Conservation (phyloP, 2,329 filamentous ascomycete species). For the Fusarium floridanum region DNA sequence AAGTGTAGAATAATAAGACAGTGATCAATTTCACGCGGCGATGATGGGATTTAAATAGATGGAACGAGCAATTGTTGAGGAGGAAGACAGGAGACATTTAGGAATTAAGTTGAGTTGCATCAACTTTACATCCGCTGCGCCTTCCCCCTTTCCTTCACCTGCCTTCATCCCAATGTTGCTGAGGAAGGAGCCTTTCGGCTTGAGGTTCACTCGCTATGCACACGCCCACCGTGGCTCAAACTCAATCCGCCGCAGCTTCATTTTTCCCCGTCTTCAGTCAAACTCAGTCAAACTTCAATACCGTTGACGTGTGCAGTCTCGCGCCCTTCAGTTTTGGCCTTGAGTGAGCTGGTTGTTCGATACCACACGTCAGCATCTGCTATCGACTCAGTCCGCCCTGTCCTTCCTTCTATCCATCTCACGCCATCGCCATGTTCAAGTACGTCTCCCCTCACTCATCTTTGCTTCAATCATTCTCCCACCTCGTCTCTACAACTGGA, state of each 20-base stretch:
- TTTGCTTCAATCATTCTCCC: not conserved
- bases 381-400: not conserved
- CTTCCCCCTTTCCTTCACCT: not conserved
- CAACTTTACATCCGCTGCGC: not conserved
- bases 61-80: not conserved
- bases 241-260: not conserved
- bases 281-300: not conserved
- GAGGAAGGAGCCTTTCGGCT: not conserved
- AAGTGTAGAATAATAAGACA: not conserved
- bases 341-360: not conserved
- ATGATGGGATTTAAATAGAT: not conserved
- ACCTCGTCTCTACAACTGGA: not conserved
- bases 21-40: not conserved
- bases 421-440: slow-evolving; percentile 37
- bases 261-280: not conserved
- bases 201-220: not conserved
- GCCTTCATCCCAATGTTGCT: not conserved
- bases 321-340: not conserved
- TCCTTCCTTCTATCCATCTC: slow-evolving; percentile 5
- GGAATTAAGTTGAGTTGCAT: not conserved
- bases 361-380: not conserved
- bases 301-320: not conserved
- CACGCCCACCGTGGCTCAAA: not conserved
- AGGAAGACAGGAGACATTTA: not conserved
- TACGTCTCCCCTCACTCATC: slow-evolving; percentile 7